These are phyloP conservation scores for Mrakia hoshinonis DNA, from an alignment of 768 basidiomycete species.

Conservation along the genomic window DNA sequence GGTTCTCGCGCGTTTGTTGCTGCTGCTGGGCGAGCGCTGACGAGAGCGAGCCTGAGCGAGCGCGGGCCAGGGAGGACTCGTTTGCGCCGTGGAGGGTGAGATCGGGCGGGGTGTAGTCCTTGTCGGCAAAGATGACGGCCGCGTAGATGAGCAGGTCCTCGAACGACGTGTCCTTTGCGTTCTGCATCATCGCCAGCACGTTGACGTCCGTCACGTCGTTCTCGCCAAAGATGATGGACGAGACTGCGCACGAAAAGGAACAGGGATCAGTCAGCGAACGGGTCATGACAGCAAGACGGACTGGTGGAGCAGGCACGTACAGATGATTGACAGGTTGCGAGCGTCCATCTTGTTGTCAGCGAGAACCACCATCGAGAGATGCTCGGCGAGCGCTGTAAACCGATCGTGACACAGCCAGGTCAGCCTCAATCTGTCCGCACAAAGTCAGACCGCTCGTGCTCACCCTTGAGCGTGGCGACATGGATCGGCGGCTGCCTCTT, in stretches of 20 bases:
- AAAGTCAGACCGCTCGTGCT: background rate
- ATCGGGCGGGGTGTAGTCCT: background rate
- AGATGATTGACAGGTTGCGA: conserved; percentile 23
- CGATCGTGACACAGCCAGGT: background rate
- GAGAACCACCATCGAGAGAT: conserved; percentile 17
- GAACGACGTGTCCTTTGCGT: conserved; percentile 21
- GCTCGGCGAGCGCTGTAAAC: conserved; percentile 11
- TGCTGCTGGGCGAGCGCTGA: background rate
- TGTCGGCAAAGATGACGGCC: conserved; percentile 17
- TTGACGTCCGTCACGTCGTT: conserved; percentile 20
- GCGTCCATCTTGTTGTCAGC: conserved; percentile 28
- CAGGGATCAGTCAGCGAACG: background rate
- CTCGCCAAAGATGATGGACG: conserved; percentile 28
- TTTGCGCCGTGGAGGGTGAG: background rate
- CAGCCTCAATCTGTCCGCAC: background rate
- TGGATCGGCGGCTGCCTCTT: conserved; percentile 25
- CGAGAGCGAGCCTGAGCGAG: background rate
- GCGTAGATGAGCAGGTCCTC: conserved; percentile 26
- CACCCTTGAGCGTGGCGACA: conserved; percentile 13
- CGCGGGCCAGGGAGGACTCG: background rate
- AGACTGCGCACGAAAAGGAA: background rate
- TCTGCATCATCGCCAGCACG: background rate
- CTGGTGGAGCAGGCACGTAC: background rate
- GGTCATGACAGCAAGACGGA: background rate
- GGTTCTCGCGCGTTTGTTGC: background rate